A percentile compares a stretch with the other conserved stretches of the same genome.
phyloP scores from a whole-genome alignment of 2,329 filamentous ascomycete genomes.

The Pseudophaeomoniella oleicola region DNA sequence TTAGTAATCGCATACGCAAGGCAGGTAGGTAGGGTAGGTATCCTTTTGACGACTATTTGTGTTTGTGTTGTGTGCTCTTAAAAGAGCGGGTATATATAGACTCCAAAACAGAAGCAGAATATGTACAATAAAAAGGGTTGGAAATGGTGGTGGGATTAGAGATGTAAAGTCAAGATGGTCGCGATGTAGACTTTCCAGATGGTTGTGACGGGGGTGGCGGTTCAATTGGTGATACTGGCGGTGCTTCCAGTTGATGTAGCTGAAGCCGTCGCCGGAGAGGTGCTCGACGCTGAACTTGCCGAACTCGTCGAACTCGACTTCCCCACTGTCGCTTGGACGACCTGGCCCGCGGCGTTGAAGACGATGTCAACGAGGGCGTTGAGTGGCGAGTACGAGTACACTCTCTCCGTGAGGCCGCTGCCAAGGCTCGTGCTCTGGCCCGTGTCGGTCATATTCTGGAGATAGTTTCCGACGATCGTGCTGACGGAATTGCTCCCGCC shows the following conservation, averaged over 20 bases:
- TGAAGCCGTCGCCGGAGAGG: slow-evolving; percentile 1
- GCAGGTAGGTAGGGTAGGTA: too few relatives aligned
- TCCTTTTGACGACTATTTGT: too few relatives aligned
- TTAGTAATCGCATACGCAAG: too few relatives aligned
- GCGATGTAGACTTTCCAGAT: too few relatives aligned
- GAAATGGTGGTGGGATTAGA: too few relatives aligned
- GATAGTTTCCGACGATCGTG: slow-evolving; percentile 43
- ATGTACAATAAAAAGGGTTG: too few relatives aligned
- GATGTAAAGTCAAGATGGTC: too few relatives aligned
- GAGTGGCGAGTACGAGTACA: slow-evolving; percentile 36
- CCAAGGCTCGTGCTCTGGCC: slow-evolving; percentile 8
- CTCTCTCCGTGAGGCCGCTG: slow-evolving; percentile 29
- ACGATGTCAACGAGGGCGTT: slow-evolving; percentile 40
- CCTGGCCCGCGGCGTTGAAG: slow-evolving; percentile 39
- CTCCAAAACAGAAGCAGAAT: too few relatives aligned
- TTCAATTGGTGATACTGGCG: too few relatives aligned
- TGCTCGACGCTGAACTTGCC: slow-evolving; percentile 3
- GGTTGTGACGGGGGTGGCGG: too few relatives aligned
- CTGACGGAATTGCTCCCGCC: slow-evolving; percentile 22
- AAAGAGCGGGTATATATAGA: too few relatives aligned
- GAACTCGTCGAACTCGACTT: slow-evolving; percentile 4
- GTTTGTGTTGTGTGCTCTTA: too few relatives aligned
- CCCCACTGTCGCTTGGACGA: slow-evolving; percentile 30
- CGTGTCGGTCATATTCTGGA: slow-evolving; percentile 43
- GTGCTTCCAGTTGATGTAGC: background rate